Base-by-base conservation (phyloP, 2,329 filamentous ascomycete genomes). In the Exophiala xenobiotica region DNA sequence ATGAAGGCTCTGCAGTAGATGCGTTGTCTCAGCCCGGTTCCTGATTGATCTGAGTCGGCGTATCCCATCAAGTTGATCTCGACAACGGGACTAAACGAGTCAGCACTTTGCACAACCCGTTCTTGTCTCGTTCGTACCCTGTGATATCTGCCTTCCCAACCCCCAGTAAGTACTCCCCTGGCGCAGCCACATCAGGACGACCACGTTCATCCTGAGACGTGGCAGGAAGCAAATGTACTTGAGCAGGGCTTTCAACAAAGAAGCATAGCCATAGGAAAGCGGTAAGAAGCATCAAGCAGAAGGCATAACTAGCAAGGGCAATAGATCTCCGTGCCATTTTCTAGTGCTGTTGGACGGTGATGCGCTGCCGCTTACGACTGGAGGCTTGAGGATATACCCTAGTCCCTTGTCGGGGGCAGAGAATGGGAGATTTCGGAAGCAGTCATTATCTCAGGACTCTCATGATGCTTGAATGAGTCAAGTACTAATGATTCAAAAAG, bases 1-100 rank as follows among this genome's bases (percentile, higher is more conserved):
- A 96, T 90, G 70, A 97, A 97, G 24, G 92, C 87, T 44, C 92
- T 84, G 31, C 90, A 90, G 70, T 93, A 92, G 12, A 96, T 77
- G 42, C 92, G 82, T 72, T 97, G 92, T 42, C 91, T 85, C 44
- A 97, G 75, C 18, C 92, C 92, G 2, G 84, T 85, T 39, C 92
- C 92, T 23, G 86, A 73, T 72, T 97, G 92, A 35, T 81, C 80
- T n/a, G 85, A 75, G 68, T 91, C 87, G 24, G 92, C 92, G 74
- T 96, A 96, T 55, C 91, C 91, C 78, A 92, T 93, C 66, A 96
- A 80, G 63, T 90, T 90, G 65, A 96, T 81, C 68, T 96, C 90
- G 18, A 95, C 90, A 9, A 95, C 89, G 0, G 90, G 90, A 2
- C 88, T 82, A 56, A 12, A 27, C 38, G 16, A 6, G 14, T 56